Base-by-base conservation (phyloP, 441 rosid species). In the Viola pubescens region DNA sequence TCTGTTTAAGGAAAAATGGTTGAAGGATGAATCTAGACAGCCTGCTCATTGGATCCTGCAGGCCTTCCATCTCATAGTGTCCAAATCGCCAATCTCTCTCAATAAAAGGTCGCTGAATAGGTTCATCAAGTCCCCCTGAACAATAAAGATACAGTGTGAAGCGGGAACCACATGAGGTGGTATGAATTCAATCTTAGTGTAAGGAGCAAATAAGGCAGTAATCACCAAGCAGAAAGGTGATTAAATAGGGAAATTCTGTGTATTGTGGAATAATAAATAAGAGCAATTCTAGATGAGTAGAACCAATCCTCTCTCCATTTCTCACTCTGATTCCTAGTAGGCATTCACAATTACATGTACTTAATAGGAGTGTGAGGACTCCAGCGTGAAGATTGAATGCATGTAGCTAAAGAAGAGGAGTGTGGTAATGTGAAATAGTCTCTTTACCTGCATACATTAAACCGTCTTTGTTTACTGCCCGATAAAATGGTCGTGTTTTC, bases 11-110 rank as follows among this genome's bases (percentile, higher is more conserved):
- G 63, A 74, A 63, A 71, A 87, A 67, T 48, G 85, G 73, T 43
- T 61, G 79, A 52, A 75, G 74, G 61, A 91, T 66, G 57, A 65
- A 48, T 77, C 90, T 74, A 48, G 81, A 74, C 12, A 83, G 39
- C 26, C 89, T 77, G 68, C 88, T 87, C 60, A 89, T 56, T 0
- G 98, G 97, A 60, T 91, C 98, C 77, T 89, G 97, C 57, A 91
- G 85, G 69, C 97, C 95, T 58, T 91, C 98, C 89, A 91, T 75
- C 77, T 84, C 84, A 67, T 92, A 92, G 76, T 87, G 97, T 67
- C 98, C 98, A 73, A 92, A 92, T 58, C 95, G 84, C 98, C 97
- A 92, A 69, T 92, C 98, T 55, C 95, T 79, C 37, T 71, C 78
- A 47, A 89, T 60, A 48, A 63, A 73, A 37, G 78, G 80, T 34